Base-by-base conservation (phyloP, 2,329 filamentous ascomycete genomes). In the Alternaria solani region DNA sequence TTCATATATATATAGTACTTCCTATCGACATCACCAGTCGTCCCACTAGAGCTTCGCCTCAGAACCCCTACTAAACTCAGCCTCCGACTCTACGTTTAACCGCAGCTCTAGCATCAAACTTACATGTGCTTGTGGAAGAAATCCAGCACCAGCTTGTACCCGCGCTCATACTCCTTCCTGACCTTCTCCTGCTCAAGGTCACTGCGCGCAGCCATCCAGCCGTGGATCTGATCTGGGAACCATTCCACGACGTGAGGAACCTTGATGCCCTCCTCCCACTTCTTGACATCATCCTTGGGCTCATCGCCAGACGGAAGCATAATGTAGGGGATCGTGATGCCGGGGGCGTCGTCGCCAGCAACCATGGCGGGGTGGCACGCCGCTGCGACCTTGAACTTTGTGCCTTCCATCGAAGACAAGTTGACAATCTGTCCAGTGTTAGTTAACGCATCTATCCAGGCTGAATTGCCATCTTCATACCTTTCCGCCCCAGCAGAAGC, bases 311-410 rank as follows among this genome's bases (percentile, higher is more conserved):
- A 84, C 2, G 86, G 85, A 41, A 89, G 79, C 79, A 88, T 80
- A 7, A 82, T 81, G 74, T 85, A 85, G 1, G 87, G 87, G 39
- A 88, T 85, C 4, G 81, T 83, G 38, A 88, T 80, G 5, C 80
- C 81, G 48, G 82, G 80, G 2, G 86, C 87, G 65, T 88, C 87
- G 28, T 84, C 81, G 14, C 82, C 82, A 51, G 87, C 86, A 12
- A 88, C 81, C 86, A 88, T 87, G 28, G 86, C 86, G 6, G 87
- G 87, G 71, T 88, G 86, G 64, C 79, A 82, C 26, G 85, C 80
- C 9, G 82, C 86, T 3, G 83, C 86, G 16, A 82, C 85, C 77
- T 86, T 87, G 81, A 88, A 88, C 14, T 75, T 74, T 23, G 84
- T 85, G 43, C 81, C 82, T 57, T 82, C 69, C 55, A 82, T 80